phyloP scores from a whole-genome alignment of 805 yeast genomes.

The Hyphopichia homilentoma region DNA sequence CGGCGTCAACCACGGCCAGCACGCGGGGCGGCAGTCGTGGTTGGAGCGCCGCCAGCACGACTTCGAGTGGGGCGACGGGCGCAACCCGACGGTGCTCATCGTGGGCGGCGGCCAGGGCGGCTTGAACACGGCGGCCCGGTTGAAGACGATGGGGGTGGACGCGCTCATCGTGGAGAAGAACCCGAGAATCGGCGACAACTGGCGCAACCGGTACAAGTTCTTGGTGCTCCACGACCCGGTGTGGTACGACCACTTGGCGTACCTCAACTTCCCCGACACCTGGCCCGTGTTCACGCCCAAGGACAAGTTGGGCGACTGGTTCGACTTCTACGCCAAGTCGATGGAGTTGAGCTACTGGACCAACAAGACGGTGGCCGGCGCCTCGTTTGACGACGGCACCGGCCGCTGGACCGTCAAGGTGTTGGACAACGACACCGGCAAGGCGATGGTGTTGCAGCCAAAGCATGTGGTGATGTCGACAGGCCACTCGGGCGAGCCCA shows the following conservation, averaged over 20 bases:
- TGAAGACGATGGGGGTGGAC: constrained; percentile 39
- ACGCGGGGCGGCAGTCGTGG: constrained; percentile 35
- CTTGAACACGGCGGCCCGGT: constrained; percentile 38
- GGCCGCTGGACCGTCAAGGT: constrained; percentile 32
- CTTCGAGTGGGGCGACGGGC: constrained; percentile 22
- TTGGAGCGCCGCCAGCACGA: constrained; percentile 28
- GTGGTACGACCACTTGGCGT: constrained; percentile 40
- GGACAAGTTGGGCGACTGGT: constrained; percentile 43
- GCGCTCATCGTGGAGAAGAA: constrained; percentile 37
- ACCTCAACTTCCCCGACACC: constrained; percentile 35
- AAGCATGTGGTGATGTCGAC: constrained; percentile 41
- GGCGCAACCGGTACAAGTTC: constrained; percentile 44
- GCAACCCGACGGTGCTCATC: constrained; percentile 40
- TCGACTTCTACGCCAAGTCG: constrained; percentile 37
- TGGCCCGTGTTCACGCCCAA: constrained; percentile 44
- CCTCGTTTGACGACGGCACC: constrained; percentile 22
- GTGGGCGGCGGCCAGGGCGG: constrained; percentile 50
- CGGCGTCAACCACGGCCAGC: constrained; percentile 40
- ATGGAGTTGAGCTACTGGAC: constrained; percentile 35
- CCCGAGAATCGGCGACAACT: constrained; percentile 40
- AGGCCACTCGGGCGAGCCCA: constrained; percentile 46
- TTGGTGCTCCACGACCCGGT: constrained; percentile 45
- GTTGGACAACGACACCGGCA: constrained; percentile 20
- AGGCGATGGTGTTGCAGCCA: constrained; percentile 21
- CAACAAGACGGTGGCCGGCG: constrained; percentile 22